Conservation (phyloP, 768 basidiomycete species). For the Atractiella rhizophila region DNA sequence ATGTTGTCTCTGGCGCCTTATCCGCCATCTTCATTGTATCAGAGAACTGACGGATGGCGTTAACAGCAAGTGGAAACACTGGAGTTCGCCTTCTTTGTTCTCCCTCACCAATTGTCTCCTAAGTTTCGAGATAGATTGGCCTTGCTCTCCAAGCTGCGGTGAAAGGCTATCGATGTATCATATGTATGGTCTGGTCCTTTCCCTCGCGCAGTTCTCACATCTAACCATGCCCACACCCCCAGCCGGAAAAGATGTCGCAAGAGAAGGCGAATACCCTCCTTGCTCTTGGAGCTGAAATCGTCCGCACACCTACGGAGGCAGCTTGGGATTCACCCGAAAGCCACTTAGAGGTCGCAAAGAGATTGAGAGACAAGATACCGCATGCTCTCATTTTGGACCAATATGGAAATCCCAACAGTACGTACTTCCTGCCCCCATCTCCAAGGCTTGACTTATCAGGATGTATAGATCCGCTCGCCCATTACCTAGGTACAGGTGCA, state of each 20-base stretch:
- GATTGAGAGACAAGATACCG: slow-evolving; percentile 50
- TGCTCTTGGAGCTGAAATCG: slow-evolving; percentile 67
- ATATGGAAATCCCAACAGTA: slow-evolving; percentile 45
- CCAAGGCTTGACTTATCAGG: neutral
- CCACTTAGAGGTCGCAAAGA: slow-evolving; percentile 63
- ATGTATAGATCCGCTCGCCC: slow-evolving; percentile 32
- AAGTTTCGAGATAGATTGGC: slow-evolving; percentile 50
- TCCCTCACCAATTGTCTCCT: too few species aligned
- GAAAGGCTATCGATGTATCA: slow-evolving; percentile 35
- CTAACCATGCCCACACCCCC: slow-evolving; percentile 23
- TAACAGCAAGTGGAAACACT: slow-evolving; percentile 15
- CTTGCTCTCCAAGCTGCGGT: slow-evolving; percentile 78
- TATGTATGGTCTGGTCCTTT: slow-evolving; percentile 16
- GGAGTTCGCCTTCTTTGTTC: too few species aligned
- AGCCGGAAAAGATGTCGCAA: slow-evolving; percentile 89
- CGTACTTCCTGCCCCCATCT: slow-evolving; percentile 22
- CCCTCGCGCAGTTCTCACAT: neutral
- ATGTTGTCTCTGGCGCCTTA: too few species aligned
- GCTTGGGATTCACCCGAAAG: slow-evolving; percentile 71
- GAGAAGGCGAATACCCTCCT: slow-evolving; percentile 85
- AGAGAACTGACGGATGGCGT: too few species aligned
- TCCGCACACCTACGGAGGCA: slow-evolving; percentile 75
- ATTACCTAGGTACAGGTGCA: slow-evolving; percentile 67
- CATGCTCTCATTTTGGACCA: slow-evolving; percentile 78
- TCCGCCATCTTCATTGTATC: too few species aligned